Base-by-base conservation (phyloP, 495 filamentous ascomycete genomes). In the Penicillium simplicissimum region DNA sequence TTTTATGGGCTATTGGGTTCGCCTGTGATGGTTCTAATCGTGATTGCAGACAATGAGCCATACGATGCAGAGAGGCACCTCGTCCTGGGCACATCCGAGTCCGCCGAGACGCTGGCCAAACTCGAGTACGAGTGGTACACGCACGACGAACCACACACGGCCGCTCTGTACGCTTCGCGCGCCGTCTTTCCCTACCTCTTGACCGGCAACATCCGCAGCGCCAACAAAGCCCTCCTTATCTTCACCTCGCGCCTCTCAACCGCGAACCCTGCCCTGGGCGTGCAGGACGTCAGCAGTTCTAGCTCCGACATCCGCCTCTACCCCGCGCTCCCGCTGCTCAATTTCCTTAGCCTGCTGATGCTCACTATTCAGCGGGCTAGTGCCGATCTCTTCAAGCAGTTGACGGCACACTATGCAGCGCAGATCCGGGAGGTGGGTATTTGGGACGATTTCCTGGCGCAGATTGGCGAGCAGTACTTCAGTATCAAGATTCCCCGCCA, bases 391-490 rank as follows among this genome's bases (percentile, higher is more conserved):
- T 98, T 90, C 76, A 86, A 87, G 63, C 87, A 91, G 71, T 78
- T 98, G 60, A 88, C 85, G 67, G 85, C 81, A 17, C 94, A 97
- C 69, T 98, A 98, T 73, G 83, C 85, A 11, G 71, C 78, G 4
- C 85, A 94, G 56, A 83, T 98, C 38, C 84, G 82, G 60, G 96
- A 97, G 62, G 76, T 87, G 4, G 82, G 80, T 1, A 78, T 79
- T 25, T 97, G 95, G 92, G 88, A 92, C 42, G 92, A 95, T 70
- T 84, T 90, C 21, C 77, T 98, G 64, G 88, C 90, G 43, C 86
- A 90, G 71, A 87, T 98, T 64, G 95, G 90, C 42, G 93, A 98
- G 82, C 93, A 95, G 84, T 99, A 97, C 77, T 99, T 98, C 73
- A 87, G 85, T n/a, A 97, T 99, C 69, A 88, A 88, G 81, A 86